Evolutionary conservation across 1,284 basidiomycete genomes (phyloP), one percentile per base, ranked within the genome.

Genomic region (Cystobasidiaceae sp.): DNA sequence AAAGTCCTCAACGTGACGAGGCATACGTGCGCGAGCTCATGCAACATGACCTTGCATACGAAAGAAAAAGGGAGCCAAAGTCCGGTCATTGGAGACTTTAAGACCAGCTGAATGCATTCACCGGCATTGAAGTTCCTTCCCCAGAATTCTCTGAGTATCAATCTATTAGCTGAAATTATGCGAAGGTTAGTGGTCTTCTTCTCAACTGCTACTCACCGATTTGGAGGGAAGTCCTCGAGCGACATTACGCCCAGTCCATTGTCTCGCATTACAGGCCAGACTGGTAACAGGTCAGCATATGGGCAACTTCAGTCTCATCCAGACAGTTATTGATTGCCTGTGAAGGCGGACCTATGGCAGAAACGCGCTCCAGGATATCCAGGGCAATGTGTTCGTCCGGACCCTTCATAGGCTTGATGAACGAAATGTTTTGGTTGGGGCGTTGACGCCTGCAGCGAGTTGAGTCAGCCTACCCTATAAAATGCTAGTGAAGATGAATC

Each of bases 221-320:
- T 64, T 13, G 61, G 51, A 6, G 61, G 61, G 27, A 64, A 64
- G 27, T 64, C 61, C 27, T 64, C 61, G 34, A 64, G 50, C 39
- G 61, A 48, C 51, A 55, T 64, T n/a, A 64, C 61, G 5, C 51
- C 51, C 4, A 64, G 52, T 9, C 28, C 13, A 27, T 64, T 55
- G 23, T 64, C 61, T 25, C 52, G 51, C 61, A 64, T 64, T 51
- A 64, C 49, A 4, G 61, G 61, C 52, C 51, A 64, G n/a, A 64
- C 61, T 64, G 43, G 2, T 19, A 11, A 27, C 21, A 30, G 2
- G 2, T 28, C n/a, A 27, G 28, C 33, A 33, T 21, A 27, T 43
- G 34, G 28, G 21, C 45, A 17, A 27, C 1, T 13, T 27, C 30
- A 37, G 9, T 23, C 7, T 11, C 15, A 13, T 15, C n/a, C 9